Evolutionary conservation across 306 rosid genomes (phyloP).

Genomic region (Heteromeles arbutifolia): DNA sequence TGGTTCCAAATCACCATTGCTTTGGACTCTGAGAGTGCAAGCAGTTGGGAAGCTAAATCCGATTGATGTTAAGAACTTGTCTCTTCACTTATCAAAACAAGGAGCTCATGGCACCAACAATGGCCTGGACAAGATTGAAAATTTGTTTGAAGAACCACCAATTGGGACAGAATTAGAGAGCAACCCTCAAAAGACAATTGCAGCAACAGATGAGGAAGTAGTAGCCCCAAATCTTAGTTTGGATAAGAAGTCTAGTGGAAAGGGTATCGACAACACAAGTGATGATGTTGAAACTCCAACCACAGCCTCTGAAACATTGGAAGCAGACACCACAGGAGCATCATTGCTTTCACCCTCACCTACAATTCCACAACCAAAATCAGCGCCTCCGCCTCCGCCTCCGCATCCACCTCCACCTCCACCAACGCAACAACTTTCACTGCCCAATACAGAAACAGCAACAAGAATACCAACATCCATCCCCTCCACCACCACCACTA

Average conservation of each 20-base stretch:
- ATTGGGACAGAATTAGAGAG: slow-evolving; percentile 12
- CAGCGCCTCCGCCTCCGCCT: background rate
- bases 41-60: slow-evolving; percentile 55
- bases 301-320: slow-evolving; percentile 2
- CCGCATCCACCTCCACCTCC: background rate
- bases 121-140: background rate
- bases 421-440: background rate
- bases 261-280: slow-evolving; percentile 9
- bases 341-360: background rate
- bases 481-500: background rate
- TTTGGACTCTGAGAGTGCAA: slow-evolving; percentile 56
- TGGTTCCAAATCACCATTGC: slow-evolving; percentile 28
- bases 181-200: background rate
- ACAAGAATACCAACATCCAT: background rate
- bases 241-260: background rate
- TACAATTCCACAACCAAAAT: background rate
- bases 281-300: slow-evolving; percentile 10
- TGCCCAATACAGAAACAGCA: background rate
- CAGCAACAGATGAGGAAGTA: slow-evolving; percentile 6
- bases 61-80: slow-evolving; percentile 49
- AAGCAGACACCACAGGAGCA: background rate
- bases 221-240: background rate
- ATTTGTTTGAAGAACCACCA: slow-evolving; percentile 18
- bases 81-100: slow-evolving; percentile 28
- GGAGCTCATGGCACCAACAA: slow-evolving; percentile 4